Conservation (phyloP, 257 asterid species). For the Lycium ferocissimum region DNA sequence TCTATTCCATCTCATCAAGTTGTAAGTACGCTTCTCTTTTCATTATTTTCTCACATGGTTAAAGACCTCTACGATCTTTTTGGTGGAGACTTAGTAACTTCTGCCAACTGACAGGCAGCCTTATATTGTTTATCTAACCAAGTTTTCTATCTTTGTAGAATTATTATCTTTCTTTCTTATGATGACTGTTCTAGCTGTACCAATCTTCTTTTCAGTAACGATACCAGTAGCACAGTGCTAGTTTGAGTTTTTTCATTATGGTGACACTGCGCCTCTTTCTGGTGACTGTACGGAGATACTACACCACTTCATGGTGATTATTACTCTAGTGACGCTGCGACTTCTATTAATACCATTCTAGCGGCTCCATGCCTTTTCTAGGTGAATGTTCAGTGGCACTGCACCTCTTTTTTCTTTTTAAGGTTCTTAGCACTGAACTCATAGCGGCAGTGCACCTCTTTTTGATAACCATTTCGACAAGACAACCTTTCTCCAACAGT, state of each 20-base stretch:
- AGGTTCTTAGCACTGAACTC: neutral
- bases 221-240: neutral
- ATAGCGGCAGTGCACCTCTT: neutral
- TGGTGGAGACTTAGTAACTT: neutral
- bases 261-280: neutral
- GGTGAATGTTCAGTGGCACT: neutral
- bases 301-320: neutral
- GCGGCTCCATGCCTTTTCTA: neutral
- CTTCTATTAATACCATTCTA: conserved; percentile 5
- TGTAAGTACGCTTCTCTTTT: neutral
- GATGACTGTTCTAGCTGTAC: neutral
- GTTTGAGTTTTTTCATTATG: neutral
- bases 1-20: neutral
- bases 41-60: neutral
- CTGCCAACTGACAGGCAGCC: neutral
- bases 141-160: neutral
- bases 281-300: neutral
- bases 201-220: neutral
- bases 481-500: neutral
- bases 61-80: neutral
- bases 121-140: neutral
- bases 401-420: neutral
- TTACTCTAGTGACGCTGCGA: neutral
- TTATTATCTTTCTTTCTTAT: neutral
- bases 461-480: neutral